phyloP scores from a whole-genome alignment of 257 asterid genomes.

The Plantago ovata region DNA sequence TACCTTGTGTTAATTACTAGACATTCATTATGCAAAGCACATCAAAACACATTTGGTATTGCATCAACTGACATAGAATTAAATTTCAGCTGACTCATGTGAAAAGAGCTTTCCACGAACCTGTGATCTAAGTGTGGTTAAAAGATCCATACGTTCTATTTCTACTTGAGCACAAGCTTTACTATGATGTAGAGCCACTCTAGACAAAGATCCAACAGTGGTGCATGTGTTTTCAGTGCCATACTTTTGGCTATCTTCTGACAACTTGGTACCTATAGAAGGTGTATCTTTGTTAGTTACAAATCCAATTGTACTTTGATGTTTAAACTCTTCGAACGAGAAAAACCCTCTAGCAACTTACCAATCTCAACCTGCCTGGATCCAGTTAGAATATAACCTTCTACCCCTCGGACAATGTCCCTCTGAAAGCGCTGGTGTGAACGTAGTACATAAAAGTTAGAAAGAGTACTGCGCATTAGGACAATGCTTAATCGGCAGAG shows the following conservation, averaged over 20 bases:
- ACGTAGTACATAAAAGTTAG: neutral
- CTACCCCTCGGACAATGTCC: slow-evolving; percentile 69
- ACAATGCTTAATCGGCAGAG: neutral
- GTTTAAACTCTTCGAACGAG: no score
- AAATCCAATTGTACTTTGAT: slow-evolving; percentile 1
- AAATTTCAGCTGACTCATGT: no score
- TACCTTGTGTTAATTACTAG: no score
- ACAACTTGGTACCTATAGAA: slow-evolving; percentile 45
- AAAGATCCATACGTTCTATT: slow-evolving; percentile 37
- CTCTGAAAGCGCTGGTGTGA: slow-evolving; percentile 63
- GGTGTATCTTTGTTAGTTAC: slow-evolving; percentile 1
- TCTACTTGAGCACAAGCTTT: slow-evolving; percentile 44
- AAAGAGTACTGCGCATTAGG: neutral
- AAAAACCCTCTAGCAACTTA: slow-evolving; percentile 26
- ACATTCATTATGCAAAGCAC: no score
- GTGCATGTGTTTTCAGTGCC: slow-evolving; percentile 50
- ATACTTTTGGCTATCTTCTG: slow-evolving; percentile 51
- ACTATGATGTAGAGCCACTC: slow-evolving; percentile 37
- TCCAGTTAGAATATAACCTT: slow-evolving; percentile 64
- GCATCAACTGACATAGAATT: no score
- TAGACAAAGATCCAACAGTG: slow-evolving; percentile 38
- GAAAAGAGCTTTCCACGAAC: slow-evolving; percentile 24
- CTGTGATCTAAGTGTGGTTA: slow-evolving; percentile 45
- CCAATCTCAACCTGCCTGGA: slow-evolving; percentile 78
- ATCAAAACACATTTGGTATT: no score